Base-by-base conservation (phyloP, 768 basidiomycete species). In the Amylocystis lapponica region DNA sequence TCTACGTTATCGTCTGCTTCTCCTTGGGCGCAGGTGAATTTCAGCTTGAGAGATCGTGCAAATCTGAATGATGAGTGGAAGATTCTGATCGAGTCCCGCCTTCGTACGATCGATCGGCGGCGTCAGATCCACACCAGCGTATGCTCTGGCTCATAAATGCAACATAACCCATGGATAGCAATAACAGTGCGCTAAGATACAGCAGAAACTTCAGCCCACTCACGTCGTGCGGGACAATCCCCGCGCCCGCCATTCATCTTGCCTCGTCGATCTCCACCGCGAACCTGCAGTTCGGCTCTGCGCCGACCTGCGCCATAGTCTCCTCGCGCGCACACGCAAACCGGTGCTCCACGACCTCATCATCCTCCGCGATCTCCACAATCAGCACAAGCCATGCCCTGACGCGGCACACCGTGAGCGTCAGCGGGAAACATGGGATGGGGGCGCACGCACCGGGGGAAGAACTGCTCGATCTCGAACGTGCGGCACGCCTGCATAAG, bases 401-500 rank as follows among this genome's bases (percentile, higher is more conserved):
- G 16, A 25, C 11, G 9, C 37, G 19, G 25, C 7, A 9, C 10
- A 13, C 7, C 13, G 22, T 39, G 21, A 39, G 33, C 25, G 37
- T 6, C 9, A 20, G 10, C 37, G 9, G 7, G 13, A 10, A 39
- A 10, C 20, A 25, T 9, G 9, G 17, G 12, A 35, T 10, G 17
- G 17, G 33, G 31, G 14, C 9, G n/a, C 10, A 45, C 48, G 43
- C 32, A 54, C 53, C 29, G 45, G 20, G 41, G 21, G 31, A 45
- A 54, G 23, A 45, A 36, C 11, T 51, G 33, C 47, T 67, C 65
- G 19, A 70, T 43, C 0, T 50, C 58, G 31, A 71, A 71, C n/a
- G 63, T 66, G 35, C 57, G 64, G 43, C 70, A 71, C 3, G 62
- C 70, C 13, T 65, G 65, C 27, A 55, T 54, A 4, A 74, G 59